Percentiles rank a stretch among this genome's conserved stretches.
phyloP scores from a whole-genome alignment of 805 yeast genomes.

The Cyberlindnera mrakii region DNA sequence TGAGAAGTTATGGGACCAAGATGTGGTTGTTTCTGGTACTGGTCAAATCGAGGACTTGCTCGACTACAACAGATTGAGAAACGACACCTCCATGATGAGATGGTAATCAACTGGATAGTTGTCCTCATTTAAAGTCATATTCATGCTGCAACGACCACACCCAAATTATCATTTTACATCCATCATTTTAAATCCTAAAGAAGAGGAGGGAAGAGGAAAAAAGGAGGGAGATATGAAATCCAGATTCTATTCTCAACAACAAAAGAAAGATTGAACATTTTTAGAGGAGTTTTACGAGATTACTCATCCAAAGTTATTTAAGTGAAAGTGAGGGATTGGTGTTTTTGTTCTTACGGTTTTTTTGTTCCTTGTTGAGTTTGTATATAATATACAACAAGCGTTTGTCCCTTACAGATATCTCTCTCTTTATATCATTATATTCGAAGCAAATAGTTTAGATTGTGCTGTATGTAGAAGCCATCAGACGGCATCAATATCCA shows the following conservation, averaged over 20 bases:
- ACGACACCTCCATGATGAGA: constrained; percentile 87
- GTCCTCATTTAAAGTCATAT: not conserved
- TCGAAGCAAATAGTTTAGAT: not conserved
- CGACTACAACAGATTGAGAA: constrained; percentile 83
- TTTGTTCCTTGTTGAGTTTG: constrained; percentile 6
- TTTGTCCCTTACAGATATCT: constrained; percentile 5
- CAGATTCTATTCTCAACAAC: too few species aligned
- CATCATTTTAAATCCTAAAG: too few species aligned
- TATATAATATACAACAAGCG: constrained; percentile 11
- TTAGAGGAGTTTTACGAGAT: too few species aligned
- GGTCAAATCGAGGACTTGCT: constrained; percentile 83
- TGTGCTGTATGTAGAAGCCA: too few species aligned
- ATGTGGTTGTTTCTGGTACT: constrained; percentile 74
- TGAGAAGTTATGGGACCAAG: constrained; percentile 75
- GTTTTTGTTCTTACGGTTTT: constrained; percentile 2
- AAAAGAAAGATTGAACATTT: not conserved
- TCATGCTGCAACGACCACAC: too few species aligned
- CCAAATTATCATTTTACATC: too few species aligned
- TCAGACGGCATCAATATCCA: constrained; percentile 16
- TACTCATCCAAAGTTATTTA: constrained; percentile 1
- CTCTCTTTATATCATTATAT: not conserved
- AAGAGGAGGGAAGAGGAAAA: not conserved
- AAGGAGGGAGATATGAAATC: too few species aligned
- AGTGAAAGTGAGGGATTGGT: constrained; percentile 4
- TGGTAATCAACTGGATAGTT: constrained; percentile 33